Base-by-base conservation (phyloP, 1,139 yeast genomes). In the Pichia sp. region DNA sequence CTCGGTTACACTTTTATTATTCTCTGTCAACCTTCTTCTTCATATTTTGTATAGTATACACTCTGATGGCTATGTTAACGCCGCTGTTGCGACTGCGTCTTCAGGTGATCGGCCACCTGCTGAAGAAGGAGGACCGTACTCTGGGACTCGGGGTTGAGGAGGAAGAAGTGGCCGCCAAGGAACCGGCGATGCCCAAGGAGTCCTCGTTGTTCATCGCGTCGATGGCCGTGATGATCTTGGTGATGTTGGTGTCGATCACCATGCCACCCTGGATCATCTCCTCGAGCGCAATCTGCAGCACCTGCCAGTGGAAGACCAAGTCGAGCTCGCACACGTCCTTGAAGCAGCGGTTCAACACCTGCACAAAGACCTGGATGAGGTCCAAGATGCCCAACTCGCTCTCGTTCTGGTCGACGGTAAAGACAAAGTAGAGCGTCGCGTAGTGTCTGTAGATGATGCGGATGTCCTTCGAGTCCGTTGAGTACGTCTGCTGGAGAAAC, bases 231-330 rank as follows among this genome's bases (percentile, higher is more conserved):
- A 92, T 97, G 43, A 93, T 91, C 60, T 88, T 81, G 44, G 75
- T 70, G 31, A 91, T 89, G 64, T 86, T 90, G 1, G 99, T 92
- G 68, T 93, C 99, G 43, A 95, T 89, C n/a, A 93, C 99, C 95
- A 95, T 86, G 0, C 99, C 99, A 33, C 98, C 99, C 68, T 93
- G 99, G 1, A 93, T 87, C 45, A 93, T 87, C 65, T 95, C 98
- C 66, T 87, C 93, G 54, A 93, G 72, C 4, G 93, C 97, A 1
- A 96, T 87, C 67, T 93, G 96, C 46, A 93, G 74, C 14, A 91
- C 95, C 70, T 93, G 97, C 97, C 98, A 93, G 30, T 97, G 97
- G 71, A 91, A 92, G 29, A 95, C 97, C 63, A 93, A 76, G 70
- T 93, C 99, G 61, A 93, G 77, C 68, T 93, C 99, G 70, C 97